Base-by-base conservation (phyloP, 345 rosid genomes). In the Odontarrhena argentea region DNA sequence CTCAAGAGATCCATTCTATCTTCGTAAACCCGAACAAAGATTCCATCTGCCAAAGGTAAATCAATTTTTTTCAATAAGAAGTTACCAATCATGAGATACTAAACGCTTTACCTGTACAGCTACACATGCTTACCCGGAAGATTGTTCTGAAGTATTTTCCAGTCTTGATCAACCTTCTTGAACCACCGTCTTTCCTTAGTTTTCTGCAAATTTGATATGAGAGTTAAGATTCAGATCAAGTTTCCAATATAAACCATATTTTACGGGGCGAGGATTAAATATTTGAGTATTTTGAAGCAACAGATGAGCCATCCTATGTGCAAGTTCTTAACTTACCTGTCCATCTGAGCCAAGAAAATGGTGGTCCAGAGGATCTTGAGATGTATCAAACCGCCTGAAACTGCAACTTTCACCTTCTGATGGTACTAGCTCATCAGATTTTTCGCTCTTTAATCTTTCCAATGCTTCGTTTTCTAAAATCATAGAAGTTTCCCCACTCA, bases 111-210 rank as follows among this genome's bases (percentile, higher is more conserved):
- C 36, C 18, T 55, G 15, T 49, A 59, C 28, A 48, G 14, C 42
- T 50, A 51, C 5, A 35, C 37, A 55, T 34, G 34, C 83, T 81
- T 82, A 91, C 99, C 99, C 7, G 97, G 97, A 44, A 94, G 88
- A 77, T 88, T 94, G 82, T 87, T 89, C 76, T 91, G 96, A 75
- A 95, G 96, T 78, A 95, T 87, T 79, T 74, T 86, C 98, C 98
- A 95, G 68, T 89, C 97, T 77, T 91, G 99, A 74, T 95, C 96
- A 66, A 95, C 87, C 85, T 95, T 95, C 85, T 83, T 91, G 44
- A 89, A 65, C 98, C 98, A 95, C 77, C 82, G 79, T 80, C 98
- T 85, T 74, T 87, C 88, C 67, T 78, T 79, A 77, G 78, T 85
- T 58, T 55, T 74, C 99, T 95, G 87, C 74, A 77, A 63, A 65